Percentiles rank a stretch among this genome's conserved stretches.
Evolutionary conservation across 2,329 filamentous ascomycete species (phyloP).

Genomic region (Colletotrichum zoysiae): DNA sequence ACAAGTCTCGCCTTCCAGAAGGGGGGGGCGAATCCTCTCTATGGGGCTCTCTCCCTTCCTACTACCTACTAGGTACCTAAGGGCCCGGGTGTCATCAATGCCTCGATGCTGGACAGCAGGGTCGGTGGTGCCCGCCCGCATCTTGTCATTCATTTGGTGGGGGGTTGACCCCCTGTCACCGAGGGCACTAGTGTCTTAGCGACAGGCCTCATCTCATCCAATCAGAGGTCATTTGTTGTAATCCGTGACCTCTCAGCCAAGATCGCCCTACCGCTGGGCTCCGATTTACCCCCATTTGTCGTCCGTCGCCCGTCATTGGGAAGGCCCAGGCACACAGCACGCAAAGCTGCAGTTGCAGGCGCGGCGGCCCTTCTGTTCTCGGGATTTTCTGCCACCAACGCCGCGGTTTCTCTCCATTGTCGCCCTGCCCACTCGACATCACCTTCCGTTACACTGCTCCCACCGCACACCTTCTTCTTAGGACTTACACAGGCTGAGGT

Average conservation of each 20-base stretch:
- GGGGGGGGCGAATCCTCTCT: not conserved
- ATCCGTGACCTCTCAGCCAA: constrained; percentile 42
- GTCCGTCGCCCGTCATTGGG: constrained; percentile 41
- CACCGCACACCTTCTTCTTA: not conserved
- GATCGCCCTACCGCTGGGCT: constrained; percentile 36
- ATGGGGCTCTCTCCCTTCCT: not conserved
- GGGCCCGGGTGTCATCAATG: constrained; percentile 32
- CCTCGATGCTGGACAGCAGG: constrained; percentile 33
- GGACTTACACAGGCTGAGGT: too few species aligned
- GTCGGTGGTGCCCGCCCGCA: constrained; percentile 10
- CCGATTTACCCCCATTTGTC: constrained; percentile 39
- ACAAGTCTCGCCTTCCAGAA: not conserved
- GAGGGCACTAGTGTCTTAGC: constrained; percentile 17
- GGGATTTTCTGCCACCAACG: constrained; percentile 37
- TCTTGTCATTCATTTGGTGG: constrained; percentile 5
- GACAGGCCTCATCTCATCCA: constrained; percentile 18
- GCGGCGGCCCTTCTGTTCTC: constrained; percentile 19
- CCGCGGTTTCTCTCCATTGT: constrained; percentile 22
- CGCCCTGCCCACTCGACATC: constrained; percentile 12
- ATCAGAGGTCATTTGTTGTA: constrained; percentile 40
- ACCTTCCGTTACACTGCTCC: not conserved
- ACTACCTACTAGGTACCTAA: too few species aligned
- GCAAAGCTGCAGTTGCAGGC: constrained; percentile 20
- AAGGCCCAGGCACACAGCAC: constrained; percentile 15
- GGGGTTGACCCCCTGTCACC: constrained; percentile 29